Conservation (phyloP, 495 filamentous ascomycete genomes). For the Aspergillus homomorphus region DNA sequence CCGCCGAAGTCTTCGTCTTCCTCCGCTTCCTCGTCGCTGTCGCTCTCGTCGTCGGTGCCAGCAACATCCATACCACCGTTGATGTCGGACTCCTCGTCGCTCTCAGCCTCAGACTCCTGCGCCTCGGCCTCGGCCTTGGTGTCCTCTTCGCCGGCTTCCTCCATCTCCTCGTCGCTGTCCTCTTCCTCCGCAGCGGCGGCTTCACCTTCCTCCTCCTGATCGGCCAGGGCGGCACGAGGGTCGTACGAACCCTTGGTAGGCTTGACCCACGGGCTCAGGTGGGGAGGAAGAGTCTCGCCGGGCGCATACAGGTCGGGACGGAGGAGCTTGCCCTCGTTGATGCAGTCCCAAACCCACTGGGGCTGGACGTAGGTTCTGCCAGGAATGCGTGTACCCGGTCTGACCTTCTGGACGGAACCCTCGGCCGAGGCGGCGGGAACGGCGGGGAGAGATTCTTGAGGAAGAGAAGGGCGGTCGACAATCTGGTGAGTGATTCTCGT, state of each 20-base stretch:
- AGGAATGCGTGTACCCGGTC: conserved; percentile 67
- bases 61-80: conserved; percentile 62
- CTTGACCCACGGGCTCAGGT: conserved; percentile 96
- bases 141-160: conserved; percentile 30
- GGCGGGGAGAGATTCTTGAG: conserved; percentile 56
- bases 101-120: conserved; percentile 35
- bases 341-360: conserved; percentile 96
- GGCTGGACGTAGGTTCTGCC: conserved; percentile 91
- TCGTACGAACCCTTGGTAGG: conserved; percentile 80
- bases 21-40: conserved; percentile 40
- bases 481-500: conserved; percentile 92
- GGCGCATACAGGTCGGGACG: conserved; percentile 85
- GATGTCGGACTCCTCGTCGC: conserved; percentile 51
- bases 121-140: conserved; percentile 19
- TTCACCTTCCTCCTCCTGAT: conserved; percentile 77
- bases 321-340: conserved; percentile 86
- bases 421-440: conserved; percentile 56
- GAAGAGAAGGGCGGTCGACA: conserved; percentile 79
- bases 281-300: conserved; percentile 83
- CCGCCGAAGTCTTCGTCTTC: conserved; percentile 40
- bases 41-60: conserved; percentile 43
- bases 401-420: conserved; percentile 42
- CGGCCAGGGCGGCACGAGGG: conserved; percentile 72
- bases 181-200: conserved; percentile 60
- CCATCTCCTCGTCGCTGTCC: conserved; percentile 47